Base-by-base conservation (phyloP, 805 yeast species). In the Myxozyma vanderwaltii region DNA sequence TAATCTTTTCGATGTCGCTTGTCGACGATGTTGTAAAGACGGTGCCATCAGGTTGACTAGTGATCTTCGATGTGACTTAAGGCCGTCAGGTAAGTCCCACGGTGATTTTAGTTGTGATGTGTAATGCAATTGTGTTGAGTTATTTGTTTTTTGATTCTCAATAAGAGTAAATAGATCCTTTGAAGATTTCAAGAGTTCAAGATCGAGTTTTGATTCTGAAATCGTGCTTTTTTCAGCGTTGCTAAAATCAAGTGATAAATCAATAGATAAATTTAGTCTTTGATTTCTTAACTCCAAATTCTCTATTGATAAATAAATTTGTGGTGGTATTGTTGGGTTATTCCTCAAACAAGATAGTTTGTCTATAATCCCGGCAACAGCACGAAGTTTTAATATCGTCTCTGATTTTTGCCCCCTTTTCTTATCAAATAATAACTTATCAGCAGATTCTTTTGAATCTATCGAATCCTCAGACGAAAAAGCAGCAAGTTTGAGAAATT, bases 41-140 rank as follows among this genome's bases (percentile, higher is more conserved):
- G 50, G 39, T 21, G 50, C 13, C 36, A 27, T 26, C 45, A 82
- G 78, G 68, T 86, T 86, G 0, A 64, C 63, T 12, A 91, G 74
- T 1, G 92, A 61, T 4, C 78, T 82, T 0, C 5, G 7, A 19
- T 38, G 17, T 17, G 5, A n/a, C 19, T 13, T 38, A 38, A 8
- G 10, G 23, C 43, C 23, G 7, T n/a, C 21, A 8, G 43, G 2
- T 2, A n/a, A 21, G 2, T 19, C 4, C 33, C 33, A 29, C 10
- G 33, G 33, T 29, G 33, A 29, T 29, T 29, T 29, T 6, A 29
- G 94, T 87, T 1, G 75, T 63, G 15, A 94, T 72, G 0, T 81
- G n/a, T n/a, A n/a, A n/a, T n/a, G n/a, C n/a, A n/a, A n/a, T n/a
- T n/a, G n/a, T n/a, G n/a, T n/a, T n/a, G n/a, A n/a, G n/a, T n/a